Evolutionary conservation across 73 alveolate genomes (phyloP).

Genomic region (Durusdinium trenchii): DNA sequence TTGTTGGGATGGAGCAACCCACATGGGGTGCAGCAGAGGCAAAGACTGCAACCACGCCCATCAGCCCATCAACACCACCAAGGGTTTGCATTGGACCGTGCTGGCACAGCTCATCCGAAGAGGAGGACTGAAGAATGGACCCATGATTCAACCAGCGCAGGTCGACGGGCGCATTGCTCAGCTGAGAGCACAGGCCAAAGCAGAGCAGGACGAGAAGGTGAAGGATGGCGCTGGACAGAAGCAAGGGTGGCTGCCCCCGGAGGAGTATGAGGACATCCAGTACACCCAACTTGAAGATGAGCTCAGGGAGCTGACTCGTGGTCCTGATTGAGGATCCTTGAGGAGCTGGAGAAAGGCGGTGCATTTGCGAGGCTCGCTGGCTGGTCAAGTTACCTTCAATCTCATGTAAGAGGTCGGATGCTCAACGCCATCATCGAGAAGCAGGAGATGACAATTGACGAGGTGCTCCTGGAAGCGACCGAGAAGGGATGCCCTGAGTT

Average conservation of each 20-base stretch:
- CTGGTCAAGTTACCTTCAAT: neutral
- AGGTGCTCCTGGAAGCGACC: neutral
- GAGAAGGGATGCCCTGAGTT: neutral
- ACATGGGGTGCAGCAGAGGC: neutral
- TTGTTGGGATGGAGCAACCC: neutral
- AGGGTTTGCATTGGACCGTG: too few relatives aligned
- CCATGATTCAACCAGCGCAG: neutral
- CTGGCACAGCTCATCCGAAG: neutral
- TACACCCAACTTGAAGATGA: neutral
- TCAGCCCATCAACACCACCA: neutral
- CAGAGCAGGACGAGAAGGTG: neutral
- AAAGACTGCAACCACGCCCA: neutral
- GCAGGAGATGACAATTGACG: neutral
- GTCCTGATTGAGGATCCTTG: neutral
- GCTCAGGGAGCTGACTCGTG: neutral
- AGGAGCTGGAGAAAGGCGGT: neutral
- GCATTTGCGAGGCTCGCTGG: neutral
- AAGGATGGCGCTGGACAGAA: neutral
- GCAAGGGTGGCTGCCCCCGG: neutral
- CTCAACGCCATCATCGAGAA: neutral
- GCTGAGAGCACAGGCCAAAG: neutral
- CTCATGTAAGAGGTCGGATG: neutral
- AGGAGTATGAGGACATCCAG: neutral
- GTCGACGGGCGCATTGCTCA: neutral
- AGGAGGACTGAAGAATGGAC: neutral